A percentile compares a stretch with the other conserved stretches of the same genome.
Evolutionary conservation across 1,284 basidiomycete genomes (phyloP).

Genomic region (Fomitopsis pinicola): DNA sequence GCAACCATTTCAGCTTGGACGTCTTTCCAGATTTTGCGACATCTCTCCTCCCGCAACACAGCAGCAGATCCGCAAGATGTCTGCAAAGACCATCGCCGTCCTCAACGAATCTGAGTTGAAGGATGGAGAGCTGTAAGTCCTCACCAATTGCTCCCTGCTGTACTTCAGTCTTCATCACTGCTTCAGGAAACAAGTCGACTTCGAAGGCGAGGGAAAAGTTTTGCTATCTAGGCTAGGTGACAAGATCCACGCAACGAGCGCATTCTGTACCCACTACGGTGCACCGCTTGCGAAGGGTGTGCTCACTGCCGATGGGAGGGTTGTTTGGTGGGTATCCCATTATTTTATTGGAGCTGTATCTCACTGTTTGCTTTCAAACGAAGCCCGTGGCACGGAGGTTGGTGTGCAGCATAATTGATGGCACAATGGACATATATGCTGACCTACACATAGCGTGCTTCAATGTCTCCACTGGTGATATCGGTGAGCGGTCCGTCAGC

Average conservation of each 20-base stretch:
- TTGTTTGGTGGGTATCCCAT: slow-evolving; percentile 60
- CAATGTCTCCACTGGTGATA: slow-evolving; percentile 77
- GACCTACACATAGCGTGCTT: slow-evolving; percentile 67
- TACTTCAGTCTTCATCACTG: not conserved
- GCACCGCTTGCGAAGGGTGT: slow-evolving; percentile 84
- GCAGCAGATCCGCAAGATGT: slow-evolving; percentile 25
- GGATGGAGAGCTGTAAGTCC: slow-evolving; percentile 72
- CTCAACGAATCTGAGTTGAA: slow-evolving; percentile 62
- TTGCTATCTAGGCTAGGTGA: slow-evolving; percentile 77
- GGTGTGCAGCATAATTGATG: slow-evolving; percentile 11
- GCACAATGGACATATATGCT: not conserved
- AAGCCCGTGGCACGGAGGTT: slow-evolving; percentile 89
- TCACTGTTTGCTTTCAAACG: not conserved
- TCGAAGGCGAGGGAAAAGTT: slow-evolving; percentile 75
- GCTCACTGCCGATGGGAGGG: slow-evolving; percentile 72
- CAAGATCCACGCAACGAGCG: slow-evolving; percentile 75
- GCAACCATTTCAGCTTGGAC: not conserved
- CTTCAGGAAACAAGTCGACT: slow-evolving; percentile 76
- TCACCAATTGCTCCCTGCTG: not conserved
- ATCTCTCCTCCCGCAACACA: not conserved
- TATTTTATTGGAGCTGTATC: not conserved
- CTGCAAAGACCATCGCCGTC: slow-evolving; percentile 58
- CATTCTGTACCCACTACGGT: slow-evolving; percentile 89
- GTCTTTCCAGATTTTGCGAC: too few species aligned
- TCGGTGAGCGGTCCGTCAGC: slow-evolving; percentile 39